Evolutionary conservation across 805 yeast genomes (phyloP).

Genomic region (Lipomyces japonicus): DNA sequence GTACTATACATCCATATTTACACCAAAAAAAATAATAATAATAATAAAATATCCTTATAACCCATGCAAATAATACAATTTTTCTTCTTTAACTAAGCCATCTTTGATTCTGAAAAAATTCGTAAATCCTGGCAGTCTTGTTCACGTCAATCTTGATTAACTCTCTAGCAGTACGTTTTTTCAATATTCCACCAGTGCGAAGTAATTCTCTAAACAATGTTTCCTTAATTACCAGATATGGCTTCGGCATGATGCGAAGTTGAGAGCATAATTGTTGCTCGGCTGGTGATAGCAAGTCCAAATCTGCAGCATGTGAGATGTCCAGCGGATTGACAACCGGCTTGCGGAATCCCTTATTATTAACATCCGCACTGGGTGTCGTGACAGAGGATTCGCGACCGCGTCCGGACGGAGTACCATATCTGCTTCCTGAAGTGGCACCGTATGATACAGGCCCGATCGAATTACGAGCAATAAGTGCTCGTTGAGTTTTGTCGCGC

Average conservation of each 20-base stretch:
- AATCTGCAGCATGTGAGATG: conserved; percentile 66
- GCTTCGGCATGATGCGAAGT: conserved; percentile 83
- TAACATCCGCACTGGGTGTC: background rate
- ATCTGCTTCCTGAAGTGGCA: conserved; percentile 15
- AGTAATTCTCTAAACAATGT: conserved; percentile 81
- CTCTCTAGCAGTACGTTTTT: conserved; percentile 81
- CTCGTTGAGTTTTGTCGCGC: conserved; percentile 63
- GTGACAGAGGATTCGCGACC: conserved; percentile 23
- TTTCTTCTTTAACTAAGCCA: conserved; percentile 67
- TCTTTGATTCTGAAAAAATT: conserved; percentile 86
- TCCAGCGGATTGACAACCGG: conserved; percentile 38
- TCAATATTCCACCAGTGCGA: conserved; percentile 76
- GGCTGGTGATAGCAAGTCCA: conserved; percentile 74
- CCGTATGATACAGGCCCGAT: conserved; percentile 13
- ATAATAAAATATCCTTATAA: no score
- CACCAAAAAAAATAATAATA: no score
- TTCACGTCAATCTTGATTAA: conserved; percentile 77
- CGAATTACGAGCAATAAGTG: conserved; percentile 20
- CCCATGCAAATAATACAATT: no score
- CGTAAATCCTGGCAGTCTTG: conserved; percentile 84
- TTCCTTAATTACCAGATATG: conserved; percentile 89
- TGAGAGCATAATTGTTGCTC: conserved; percentile 83
- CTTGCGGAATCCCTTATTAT: conserved; percentile 33
- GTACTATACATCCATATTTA: no score
- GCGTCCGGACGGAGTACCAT: conserved; percentile 23